Percentiles rank a stretch among this genome's conserved stretches.
Evolutionary conservation across 306 rosid genomes (phyloP).

Genomic region (Cotoneaster glaucophyllus): DNA sequence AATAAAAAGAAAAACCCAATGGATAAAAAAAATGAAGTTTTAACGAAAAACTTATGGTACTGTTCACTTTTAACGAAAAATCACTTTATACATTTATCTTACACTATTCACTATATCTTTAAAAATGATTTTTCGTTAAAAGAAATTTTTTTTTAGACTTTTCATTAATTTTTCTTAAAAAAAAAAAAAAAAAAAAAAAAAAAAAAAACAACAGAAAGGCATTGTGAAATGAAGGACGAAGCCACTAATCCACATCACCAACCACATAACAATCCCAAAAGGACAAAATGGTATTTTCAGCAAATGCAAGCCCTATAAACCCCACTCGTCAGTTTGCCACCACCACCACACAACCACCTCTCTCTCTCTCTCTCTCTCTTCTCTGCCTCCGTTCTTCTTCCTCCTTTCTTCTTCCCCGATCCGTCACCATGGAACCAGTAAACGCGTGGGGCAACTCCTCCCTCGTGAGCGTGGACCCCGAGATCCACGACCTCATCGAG

Average conservation of each 20-base stretch:
- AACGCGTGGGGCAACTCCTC: slow-evolving; percentile 68
- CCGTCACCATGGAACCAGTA: slow-evolving; percentile 63
- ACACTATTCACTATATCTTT: no score
- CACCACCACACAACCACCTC: neutral
- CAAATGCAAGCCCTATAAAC: neutral
- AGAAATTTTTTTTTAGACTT: no score
- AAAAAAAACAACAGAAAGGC: neutral
- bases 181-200: no score
- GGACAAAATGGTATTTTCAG: slow-evolving; percentile 1
- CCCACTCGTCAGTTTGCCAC: neutral
- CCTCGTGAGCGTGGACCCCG: slow-evolving; percentile 55
- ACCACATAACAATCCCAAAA: neutral
- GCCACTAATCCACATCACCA: neutral
- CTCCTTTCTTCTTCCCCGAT: neutral
- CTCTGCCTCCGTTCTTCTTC: neutral
- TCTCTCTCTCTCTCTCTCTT: neutral
- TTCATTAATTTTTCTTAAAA: no score
- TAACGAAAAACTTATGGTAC: no score
- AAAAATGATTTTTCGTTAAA: no score
- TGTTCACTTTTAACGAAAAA: no score
- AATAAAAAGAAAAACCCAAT: no score
- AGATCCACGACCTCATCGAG: slow-evolving; percentile 79
- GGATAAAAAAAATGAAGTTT: no score
- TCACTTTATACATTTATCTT: no score
- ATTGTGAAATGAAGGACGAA: neutral